These are phyloP conservation scores for Geranomyces variabilis DNA, from an alignment of 192 early-diverging fungal species.

Conservation along the genomic window DNA sequence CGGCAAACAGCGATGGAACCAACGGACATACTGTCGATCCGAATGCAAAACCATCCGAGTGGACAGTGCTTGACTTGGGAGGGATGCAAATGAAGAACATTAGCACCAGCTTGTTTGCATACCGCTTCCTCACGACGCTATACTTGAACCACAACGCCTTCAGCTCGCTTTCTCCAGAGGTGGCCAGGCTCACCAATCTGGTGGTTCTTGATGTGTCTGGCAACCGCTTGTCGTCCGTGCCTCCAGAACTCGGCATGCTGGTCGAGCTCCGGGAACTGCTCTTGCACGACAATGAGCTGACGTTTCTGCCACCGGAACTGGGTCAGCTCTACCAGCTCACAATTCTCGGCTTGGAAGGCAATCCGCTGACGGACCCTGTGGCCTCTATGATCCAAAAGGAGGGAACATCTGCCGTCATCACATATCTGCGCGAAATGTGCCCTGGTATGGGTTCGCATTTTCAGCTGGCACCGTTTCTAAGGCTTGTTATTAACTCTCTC, in stretches of 20 bases:
- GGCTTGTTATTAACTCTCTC: neutral
- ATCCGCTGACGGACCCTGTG: constrained; percentile 84
- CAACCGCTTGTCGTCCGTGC: constrained; percentile 80
- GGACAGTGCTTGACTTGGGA: constrained; percentile 91
- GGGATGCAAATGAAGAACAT: constrained; percentile 92
- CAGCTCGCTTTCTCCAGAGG: constrained; percentile 71
- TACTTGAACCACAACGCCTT: constrained; percentile 97
- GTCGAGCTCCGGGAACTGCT: constrained; percentile 79
- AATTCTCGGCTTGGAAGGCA: constrained; percentile 91
- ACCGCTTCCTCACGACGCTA: constrained; percentile 84
- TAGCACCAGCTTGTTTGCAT: constrained; percentile 73
- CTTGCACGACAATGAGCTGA: constrained; percentile 89
- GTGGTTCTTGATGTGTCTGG: constrained; percentile 84
- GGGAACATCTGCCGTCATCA: constrained; percentile 79
- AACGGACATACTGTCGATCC: constrained; percentile 51
- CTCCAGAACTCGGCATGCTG: constrained; percentile 87
- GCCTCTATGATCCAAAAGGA: constrained; percentile 83
- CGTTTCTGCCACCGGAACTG: constrained; percentile 83
- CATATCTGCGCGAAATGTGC: constrained; percentile 85
- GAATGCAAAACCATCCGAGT: constrained; percentile 66
- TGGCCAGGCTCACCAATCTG: constrained; percentile 68
- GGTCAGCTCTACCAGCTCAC: constrained; percentile 90
- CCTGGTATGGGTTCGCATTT: constrained; percentile 58
- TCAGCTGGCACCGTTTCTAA: neutral
- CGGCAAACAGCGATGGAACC: neutral